Evolutionary conservation across 1,139 yeast genomes (phyloP).

Genomic region (Diutina rugosa): DNA sequence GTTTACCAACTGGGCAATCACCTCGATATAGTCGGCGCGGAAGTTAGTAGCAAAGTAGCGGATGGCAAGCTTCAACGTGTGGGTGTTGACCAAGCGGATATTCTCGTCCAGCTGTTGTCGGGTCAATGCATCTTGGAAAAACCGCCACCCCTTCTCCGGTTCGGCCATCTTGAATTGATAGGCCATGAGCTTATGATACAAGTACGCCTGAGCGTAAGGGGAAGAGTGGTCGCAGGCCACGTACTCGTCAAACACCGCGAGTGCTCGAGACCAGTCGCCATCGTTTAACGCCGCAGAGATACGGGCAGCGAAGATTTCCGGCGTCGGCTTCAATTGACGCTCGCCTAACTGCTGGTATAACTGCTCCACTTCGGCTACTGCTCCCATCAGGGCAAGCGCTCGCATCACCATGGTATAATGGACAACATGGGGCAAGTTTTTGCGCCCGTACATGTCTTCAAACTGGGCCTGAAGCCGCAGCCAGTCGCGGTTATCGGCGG

Average conservation of each 20-base stretch:
- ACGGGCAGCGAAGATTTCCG: conserved; percentile 33
- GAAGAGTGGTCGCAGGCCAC: conserved; percentile 27
- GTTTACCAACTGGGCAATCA: background rate
- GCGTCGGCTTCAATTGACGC: conserved; percentile 36
- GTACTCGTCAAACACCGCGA: background rate
- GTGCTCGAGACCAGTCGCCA: conserved; percentile 10
- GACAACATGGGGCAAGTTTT: conserved; percentile 37
- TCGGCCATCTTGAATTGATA: background rate
- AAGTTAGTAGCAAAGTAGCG: background rate
- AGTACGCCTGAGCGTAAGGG: background rate
- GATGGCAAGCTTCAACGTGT: background rate
- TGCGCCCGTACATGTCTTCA: conserved; percentile 46
- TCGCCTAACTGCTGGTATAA: conserved; percentile 35
- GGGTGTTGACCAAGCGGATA: background rate
- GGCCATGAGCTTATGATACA: background rate
- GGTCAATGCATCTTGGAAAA: background rate
- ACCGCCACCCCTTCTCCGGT: background rate
- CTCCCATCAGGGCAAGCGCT: conserved; percentile 49
- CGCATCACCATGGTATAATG: conserved; percentile 58
- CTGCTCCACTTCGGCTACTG: conserved; percentile 36
- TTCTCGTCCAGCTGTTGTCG: too few species aligned
- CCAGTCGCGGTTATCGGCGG: conserved; percentile 48
- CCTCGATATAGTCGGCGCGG: background rate
- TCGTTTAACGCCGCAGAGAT: conserved; percentile 32
- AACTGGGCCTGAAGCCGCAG: conserved; percentile 45